A percentile compares a stretch with the other conserved stretches of the same genome.
Evolutionary conservation across 179 eudicot species (phyloP).

Genomic region (Spinacia oleracea): DNA sequence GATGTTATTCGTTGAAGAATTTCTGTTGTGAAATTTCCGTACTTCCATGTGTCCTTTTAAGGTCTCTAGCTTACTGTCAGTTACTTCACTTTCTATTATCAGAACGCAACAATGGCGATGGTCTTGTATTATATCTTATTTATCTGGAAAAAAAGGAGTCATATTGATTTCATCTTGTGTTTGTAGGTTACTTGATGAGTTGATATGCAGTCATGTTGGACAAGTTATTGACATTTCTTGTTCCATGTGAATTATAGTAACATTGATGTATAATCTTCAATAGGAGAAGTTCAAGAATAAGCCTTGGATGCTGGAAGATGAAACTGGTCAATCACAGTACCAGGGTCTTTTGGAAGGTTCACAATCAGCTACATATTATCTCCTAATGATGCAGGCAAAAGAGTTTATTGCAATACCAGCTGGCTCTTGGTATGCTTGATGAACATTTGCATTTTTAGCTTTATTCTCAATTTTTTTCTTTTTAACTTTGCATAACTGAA

Average conservation of each 20-base stretch:
- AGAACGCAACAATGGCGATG: not conserved
- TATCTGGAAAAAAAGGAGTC: not conserved
- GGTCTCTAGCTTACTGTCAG: not conserved
- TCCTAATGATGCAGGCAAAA: slow-evolving; percentile 83
- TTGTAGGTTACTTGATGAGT: slow-evolving; percentile 12
- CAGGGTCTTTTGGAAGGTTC: slow-evolving; percentile 92
- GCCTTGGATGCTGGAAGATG: slow-evolving; percentile 98
- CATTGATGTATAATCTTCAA: slow-evolving; percentile 16
- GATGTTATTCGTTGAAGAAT: not conserved
- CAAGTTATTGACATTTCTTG: slow-evolving; percentile 6
- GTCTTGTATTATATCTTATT: not conserved
- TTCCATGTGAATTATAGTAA: slow-evolving; percentile 16
- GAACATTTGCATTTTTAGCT: not conserved
- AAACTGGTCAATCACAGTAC: slow-evolving; percentile 82
- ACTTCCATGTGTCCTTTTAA: not conserved
- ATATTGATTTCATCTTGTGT: slow-evolving; percentile 2
- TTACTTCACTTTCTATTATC: not conserved
- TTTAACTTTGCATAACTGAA: not conserved
- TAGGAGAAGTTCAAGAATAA: slow-evolving; percentile 95
- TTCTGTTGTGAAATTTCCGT: not conserved
- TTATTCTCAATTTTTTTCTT: not conserved
- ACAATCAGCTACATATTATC: slow-evolving; percentile 85
- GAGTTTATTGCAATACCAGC: slow-evolving; percentile 97
- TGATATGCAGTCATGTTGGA: slow-evolving; percentile 14
- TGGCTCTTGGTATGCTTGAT: slow-evolving; percentile 74